A percentile compares a stretch with the other conserved stretches of the same genome.
phyloP scores from a whole-genome alignment of 352 stramenopile species.

The Blastocystis hominis region DNA sequence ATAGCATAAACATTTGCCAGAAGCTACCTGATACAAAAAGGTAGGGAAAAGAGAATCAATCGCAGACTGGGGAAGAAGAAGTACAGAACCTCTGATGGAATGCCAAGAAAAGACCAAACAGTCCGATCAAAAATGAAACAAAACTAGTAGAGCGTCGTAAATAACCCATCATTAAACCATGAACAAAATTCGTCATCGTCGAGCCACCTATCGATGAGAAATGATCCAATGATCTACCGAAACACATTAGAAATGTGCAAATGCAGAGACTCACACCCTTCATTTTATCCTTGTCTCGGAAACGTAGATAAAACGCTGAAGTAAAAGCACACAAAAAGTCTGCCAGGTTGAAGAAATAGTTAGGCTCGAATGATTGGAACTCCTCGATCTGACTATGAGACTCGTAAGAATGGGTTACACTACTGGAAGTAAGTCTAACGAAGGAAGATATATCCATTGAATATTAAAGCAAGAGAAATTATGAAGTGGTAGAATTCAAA shows the following conservation, averaged over 20 bases:
- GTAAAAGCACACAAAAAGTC: not conserved
- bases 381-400: constrained; percentile 16
- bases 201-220: not conserved
- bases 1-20: not conserved
- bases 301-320: not conserved
- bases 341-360: not conserved
- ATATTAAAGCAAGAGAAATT: too few species aligned
- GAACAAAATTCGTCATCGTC: not conserved
- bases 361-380: not conserved
- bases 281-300: not conserved
- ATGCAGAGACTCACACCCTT: not conserved
- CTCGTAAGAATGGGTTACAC: too few species aligned
- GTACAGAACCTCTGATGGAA: not conserved
- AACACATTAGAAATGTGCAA: constrained; percentile 7
- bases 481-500: too few species aligned
- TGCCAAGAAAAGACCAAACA: not conserved
- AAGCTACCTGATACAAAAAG: not conserved
- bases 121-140: not conserved
- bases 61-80: not conserved
- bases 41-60: not conserved
- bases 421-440: too few species aligned
- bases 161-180: constrained; percentile 9
- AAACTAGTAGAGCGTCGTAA: not conserved
- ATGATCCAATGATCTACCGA: not conserved
- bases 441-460: too few species aligned